Evolutionary conservation across 176 grass and related monocot species (phyloP), one percentile per base, ranked within the genome.

Genomic region (Tillandsia fasciculata): DNA sequence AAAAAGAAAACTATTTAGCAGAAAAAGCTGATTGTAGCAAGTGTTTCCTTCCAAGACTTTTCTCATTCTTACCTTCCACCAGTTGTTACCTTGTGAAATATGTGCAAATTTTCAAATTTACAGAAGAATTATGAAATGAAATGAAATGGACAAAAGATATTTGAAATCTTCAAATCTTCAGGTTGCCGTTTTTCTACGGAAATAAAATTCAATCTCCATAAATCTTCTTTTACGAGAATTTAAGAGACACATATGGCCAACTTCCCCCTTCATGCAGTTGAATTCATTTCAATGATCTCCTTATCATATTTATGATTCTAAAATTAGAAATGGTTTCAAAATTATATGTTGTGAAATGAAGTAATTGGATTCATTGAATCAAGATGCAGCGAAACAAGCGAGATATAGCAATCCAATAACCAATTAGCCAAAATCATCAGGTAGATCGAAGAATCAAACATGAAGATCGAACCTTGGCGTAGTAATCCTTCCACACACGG

Each of bases 401-500:
- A 20, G 10, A 22, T 61, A 61, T 9, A 61, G 1, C 15, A 5
- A 1, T 61, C 2, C 15, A 18, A 61, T 15, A 15, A 61, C 56
- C 56, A 61, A 61, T 42, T 42, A 42, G 33, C 33, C 33, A 42
- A 42, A 42, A 42, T 42, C 7, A 42, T 42, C 33, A 42, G 33
- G 33, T 42, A 42, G 33, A 42, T 7, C 33, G 7, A 42, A 6
- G 33, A 61, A 61, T 61, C 8, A 3, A 66, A 8, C 64, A 66
- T 13, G 14, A 5, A 66, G 2, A 74, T 64, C 70, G 69, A 50
- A 87, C 85, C 74, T 78, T 75, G 26, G 87, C 80, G 69, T 78
- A 86, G 57, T 90, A 90, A 74, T 90, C 87, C 73, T 68, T 81
- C 87, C 87, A 90, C 53, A 90, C 77, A 14, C 80, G 83, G 42